Evolutionary conservation across 2,329 filamentous ascomycete genomes (phyloP).

Genomic region (Erysiphe neolycopersici): DNA sequence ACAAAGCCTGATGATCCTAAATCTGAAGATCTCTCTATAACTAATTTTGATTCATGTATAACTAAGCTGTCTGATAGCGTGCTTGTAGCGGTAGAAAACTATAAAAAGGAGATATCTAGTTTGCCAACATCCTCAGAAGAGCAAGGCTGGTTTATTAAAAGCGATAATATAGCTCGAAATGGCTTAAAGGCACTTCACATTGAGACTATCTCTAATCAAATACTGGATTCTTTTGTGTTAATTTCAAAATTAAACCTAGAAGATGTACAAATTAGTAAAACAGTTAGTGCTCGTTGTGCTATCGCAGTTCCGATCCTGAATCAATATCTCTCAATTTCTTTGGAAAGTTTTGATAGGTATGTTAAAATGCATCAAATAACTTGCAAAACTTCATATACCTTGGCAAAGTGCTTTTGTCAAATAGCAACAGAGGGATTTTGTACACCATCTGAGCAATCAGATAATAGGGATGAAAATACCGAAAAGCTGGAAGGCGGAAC

Average conservation of each 20-base stretch:
- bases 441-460: constrained; percentile 55
- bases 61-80: constrained; percentile 45
- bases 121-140: constrained; percentile 34
- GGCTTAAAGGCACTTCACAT: constrained; percentile 10
- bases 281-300: constrained; percentile 30
- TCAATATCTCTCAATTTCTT: constrained; percentile 40
- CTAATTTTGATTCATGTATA: constrained; percentile 28
- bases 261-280: constrained; percentile 16
- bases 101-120: constrained; percentile 26
- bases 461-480: constrained; percentile 38
- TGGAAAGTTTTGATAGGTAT: constrained; percentile 29
- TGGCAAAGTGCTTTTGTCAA: constrained; percentile 53
- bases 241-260: constrained; percentile 20
- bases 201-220: constrained; percentile 10
- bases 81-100: constrained; percentile 53
- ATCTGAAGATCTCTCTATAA: constrained; percentile 1
- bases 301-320: constrained; percentile 42
- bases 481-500: constrained; percentile 77
- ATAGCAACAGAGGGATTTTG: constrained; percentile 76
- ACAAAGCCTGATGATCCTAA: constrained; percentile 2
- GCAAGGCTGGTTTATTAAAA: constrained; percentile 30
- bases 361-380: constrained; percentile 39
- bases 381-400: constrained; percentile 45
- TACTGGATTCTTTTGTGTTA: constrained; percentile 19
- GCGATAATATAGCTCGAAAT: constrained; percentile 5